Base-by-base conservation (phyloP, 495 filamentous ascomycete species). In the Trichoderma erinaceum region DNA sequence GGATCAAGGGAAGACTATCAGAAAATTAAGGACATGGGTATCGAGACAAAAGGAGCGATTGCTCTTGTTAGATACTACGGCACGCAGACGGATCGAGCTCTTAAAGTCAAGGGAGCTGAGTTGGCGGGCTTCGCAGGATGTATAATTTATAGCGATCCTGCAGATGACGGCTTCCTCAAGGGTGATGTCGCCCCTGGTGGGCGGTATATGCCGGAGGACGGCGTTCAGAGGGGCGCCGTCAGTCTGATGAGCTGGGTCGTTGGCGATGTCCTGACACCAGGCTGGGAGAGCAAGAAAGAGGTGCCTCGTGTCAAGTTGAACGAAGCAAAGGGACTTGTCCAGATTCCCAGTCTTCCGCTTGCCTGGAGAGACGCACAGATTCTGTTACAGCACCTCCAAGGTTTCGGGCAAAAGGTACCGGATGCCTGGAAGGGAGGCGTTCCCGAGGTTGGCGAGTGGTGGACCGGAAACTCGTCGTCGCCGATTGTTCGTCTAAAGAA, bases 31-130 rank as follows among this genome's bases (percentile, higher is more conserved):
- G 85, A 93, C 58, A 81, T 82, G 65, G 92, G 90, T 0, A 81
- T 98, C 68, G 82, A 89, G 15, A 78, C 92, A 1, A 84, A 86
- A 8, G 95, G 94, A 16, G 87, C 92, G 0, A 94, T 99, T 71
- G 91, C 87, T 21, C 80, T 99, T 41, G 88, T 98, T 61, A 84
- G 91, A 64, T 89, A 95, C 73, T 88, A 89, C 71, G 93, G 92
- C 23, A 86, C 86, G 0, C 88, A 93, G 73, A 74, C 77, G 5
- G 89, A 94, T 76, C 78, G 85, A 32, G 90, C 87, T 13, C 73
- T 96, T 71, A 97, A 97, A 78, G 85, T 99, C 67, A 96, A 93
- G 77, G 92, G 90, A 4, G 95, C 95, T 6, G 91, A 98, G 76
- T 72, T 90, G 68, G 88, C 87, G 2, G 95, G 94, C 2, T 93